Evolutionary conservation across 164 flowering plant genomes (phyloP).

Genomic region (Taxillus chinensis): DNA sequence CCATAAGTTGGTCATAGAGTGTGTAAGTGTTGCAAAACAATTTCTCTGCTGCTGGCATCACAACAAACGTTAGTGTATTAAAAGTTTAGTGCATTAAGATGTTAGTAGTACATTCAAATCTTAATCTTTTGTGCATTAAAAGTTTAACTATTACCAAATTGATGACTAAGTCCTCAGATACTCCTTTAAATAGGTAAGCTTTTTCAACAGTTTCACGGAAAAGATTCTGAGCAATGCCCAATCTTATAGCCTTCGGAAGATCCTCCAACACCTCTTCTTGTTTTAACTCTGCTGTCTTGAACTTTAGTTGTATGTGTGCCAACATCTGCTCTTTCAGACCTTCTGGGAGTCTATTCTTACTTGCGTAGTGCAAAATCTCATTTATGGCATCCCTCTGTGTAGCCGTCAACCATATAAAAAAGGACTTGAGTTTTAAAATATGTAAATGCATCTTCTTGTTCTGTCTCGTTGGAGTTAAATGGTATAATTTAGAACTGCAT

Average conservation of each 20-base stretch:
- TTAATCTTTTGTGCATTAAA: no score
- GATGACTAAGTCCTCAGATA: slow-evolving; percentile 49
- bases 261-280: slow-evolving; percentile 70
- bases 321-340: slow-evolving; percentile 75
- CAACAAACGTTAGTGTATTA: no score
- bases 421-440: no score
- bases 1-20: no score
- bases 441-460: no score
- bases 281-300: slow-evolving; percentile 71
- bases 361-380: slow-evolving; percentile 51
- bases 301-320: slow-evolving; percentile 72
- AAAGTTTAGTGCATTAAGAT: no score
- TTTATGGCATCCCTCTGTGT: slow-evolving; percentile 66
- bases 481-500: no score
- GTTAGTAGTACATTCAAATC: no score
- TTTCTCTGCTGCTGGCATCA: no score
- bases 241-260: slow-evolving; percentile 82
- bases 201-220: slow-evolving; percentile 42
- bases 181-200: slow-evolving; percentile 63
- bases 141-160: slow-evolving; percentile 37
- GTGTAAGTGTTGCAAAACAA: no score
- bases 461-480: no score
- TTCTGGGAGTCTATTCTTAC: slow-evolving; percentile 76
- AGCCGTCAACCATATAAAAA: neutral
- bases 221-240: slow-evolving; percentile 71